Evolutionary conservation across 2,329 filamentous ascomycete species (phyloP), one percentile per base, ranked within the genome.

Genomic region (Septoria petroselini): DNA sequence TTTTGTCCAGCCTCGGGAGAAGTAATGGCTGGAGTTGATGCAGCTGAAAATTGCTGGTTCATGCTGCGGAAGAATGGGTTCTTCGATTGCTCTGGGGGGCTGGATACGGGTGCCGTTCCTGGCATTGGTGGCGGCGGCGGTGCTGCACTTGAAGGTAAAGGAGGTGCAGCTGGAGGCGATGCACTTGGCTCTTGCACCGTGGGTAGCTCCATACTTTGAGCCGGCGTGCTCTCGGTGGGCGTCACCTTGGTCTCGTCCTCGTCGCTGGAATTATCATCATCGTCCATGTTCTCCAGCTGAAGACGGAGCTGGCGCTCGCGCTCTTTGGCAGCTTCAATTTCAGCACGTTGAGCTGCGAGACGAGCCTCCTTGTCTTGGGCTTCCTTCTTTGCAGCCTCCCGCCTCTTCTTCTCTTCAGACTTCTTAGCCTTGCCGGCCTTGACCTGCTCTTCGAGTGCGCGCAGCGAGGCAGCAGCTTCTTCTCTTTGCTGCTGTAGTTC

Each of bases 1-100:
- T 65, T 65, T 38, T 62, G 61, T 33, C 62, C 58, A n/a, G 53
- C 57, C 15, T 40, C 75, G 65, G 17, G 75, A 64, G 18, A 73
- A 9, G 49, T 48, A n/a, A 48, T 23, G 65, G 74, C 73, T 57
- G 68, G 68, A 14, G 66, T 57, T 31, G 68, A 59, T 31, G 70
- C 65, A 19, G 70, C 52, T 1, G 70, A 62, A 6, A 70, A 57
- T 25, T 44, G 69, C 82, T 75, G 85, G 41, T 83, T 84, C 76
- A 94, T 83, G 73, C 91, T 93, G 70, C 86, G 88, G 74, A 91
- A 89, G 74, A 95, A 98, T 2, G 93, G 93, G 66, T 97, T 97
- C 69, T 88, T 91, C 62, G 89, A 95, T 70, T 95, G 88, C 1
- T 80, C 76, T 50, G 78, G 77, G 30, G 74, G 74, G 48, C 75